Base-by-base conservation (phyloP, 768 basidiomycete species). In the Naganishia onofrii region DNA sequence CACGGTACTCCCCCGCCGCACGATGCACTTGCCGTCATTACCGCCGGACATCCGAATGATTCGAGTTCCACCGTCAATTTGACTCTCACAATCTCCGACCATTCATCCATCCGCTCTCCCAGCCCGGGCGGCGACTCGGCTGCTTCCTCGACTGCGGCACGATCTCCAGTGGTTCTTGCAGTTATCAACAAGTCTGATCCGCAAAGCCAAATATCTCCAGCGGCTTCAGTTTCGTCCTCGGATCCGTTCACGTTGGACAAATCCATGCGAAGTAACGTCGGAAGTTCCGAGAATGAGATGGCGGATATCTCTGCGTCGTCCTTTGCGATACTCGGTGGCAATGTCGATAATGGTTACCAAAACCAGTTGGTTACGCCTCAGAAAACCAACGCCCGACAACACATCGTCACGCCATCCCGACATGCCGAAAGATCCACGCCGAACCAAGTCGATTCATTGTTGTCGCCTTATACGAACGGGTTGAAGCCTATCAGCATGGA, bases 21-120 rank as follows among this genome's bases (percentile, higher is more conserved):
- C 60, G 60, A 63, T 26, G 60, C 60, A 23, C 60, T 63, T 44
- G 60, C 60, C 1, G 60, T 63, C 34, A 63, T 63, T 13, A 44
- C 60, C 2, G 60, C 60, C 9, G 60, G 42, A 26, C 60, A 63
- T 46, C 60, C 60, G 23, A 63, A 63, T 26, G 38, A 44, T 26
- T 63, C 60, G 10, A 51, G 29, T 1, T 66, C 65, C 2, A 66
- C 52, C 15, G 52, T 66, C 48, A 54, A 66, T 19, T 32, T 66
- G 65, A 52, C 65, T 4, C 21, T 66, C 29, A 66, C 65, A 3
- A 28, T 52, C 28, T 66, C 65, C 29, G 65, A 66, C 19, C 31
- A 23, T 23, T 66, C 65, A 0, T 51, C 52, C 13, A 51, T 31
- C 9, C 29, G 34, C 17, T 28, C 48, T 28, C 31, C 32, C n/a